Evolutionary conservation across 345 rosid species (phyloP).

Genomic region (Gossypium thurberi): DNA sequence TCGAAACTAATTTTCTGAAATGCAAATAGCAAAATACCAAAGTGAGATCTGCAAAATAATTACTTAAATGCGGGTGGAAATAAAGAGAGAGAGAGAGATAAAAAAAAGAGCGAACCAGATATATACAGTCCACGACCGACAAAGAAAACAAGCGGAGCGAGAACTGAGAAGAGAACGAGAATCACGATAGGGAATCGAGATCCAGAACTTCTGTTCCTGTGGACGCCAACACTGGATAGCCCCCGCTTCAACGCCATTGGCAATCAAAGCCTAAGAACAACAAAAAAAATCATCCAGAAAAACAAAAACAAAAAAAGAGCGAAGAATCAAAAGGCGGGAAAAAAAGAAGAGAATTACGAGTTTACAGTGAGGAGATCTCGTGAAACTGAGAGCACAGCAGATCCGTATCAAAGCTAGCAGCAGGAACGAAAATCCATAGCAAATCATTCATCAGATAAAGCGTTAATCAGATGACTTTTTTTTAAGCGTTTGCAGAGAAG

Average conservation of each 20-base stretch:
- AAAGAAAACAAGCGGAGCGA: constrained; percentile 65
- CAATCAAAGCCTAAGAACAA: constrained; percentile 29
- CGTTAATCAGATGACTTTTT: background rate
- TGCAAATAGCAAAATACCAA: constrained; percentile 7
- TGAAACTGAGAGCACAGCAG: constrained; percentile 10
- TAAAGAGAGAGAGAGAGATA: background rate
- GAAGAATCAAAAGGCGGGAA: background rate
- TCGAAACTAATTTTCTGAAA: background rate
- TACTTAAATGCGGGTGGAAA: background rate
- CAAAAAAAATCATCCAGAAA: constrained; percentile 6
- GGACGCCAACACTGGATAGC: constrained; percentile 30
- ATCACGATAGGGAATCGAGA: constrained; percentile 46
- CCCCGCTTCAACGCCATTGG: constrained; percentile 78
- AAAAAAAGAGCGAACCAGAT: constrained; percentile 27
- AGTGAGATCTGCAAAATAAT: constrained; percentile 17
- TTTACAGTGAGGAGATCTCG: constrained; percentile 21
- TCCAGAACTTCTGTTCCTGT: constrained; percentile 49
- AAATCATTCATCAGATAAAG: constrained; percentile 17
- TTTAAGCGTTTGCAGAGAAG: background rate
- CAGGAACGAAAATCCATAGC: constrained; percentile 1
- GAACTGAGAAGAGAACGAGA: constrained; percentile 47
- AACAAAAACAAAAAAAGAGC: background rate
- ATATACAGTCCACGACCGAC: constrained; percentile 56
- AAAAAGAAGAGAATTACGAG: constrained; percentile 16
- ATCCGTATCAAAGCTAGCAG: constrained; percentile 4